Conservation (phyloP, 2,329 filamentous ascomycete genomes). For the Penicillium rolfsii region DNA sequence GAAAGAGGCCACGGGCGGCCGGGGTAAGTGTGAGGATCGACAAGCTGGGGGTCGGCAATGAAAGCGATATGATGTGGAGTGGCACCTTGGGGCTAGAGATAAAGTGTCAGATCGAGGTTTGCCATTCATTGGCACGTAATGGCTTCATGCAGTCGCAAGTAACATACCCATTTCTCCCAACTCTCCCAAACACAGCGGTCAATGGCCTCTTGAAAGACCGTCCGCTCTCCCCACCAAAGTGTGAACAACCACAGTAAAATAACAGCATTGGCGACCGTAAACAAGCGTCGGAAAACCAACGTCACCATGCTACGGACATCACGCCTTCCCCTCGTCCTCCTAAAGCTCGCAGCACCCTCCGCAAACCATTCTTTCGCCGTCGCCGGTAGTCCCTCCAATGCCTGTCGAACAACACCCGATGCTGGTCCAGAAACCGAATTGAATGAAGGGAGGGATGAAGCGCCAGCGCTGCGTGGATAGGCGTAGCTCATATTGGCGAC, state of each 20-base stretch:
- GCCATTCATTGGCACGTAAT: background rate
- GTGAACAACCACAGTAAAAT: conserved; percentile 74
- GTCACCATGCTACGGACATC: conserved; percentile 23
- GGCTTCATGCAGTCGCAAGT: background rate
- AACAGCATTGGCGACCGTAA: conserved; percentile 64
- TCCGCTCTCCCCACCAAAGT: conserved; percentile 83
- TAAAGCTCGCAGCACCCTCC: conserved; percentile 17
- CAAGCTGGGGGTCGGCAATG: conserved; percentile 87
- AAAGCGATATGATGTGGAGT: conserved; percentile 82
- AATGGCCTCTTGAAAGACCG: conserved; percentile 72
- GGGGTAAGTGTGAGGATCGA: conserved; percentile 93
- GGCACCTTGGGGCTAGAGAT: conserved; percentile 69
- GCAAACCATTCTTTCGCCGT: conserved; percentile 30
- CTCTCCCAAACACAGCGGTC: conserved; percentile 75
- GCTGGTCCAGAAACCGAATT: conserved; percentile 20
- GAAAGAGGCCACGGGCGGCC: conserved; percentile 76
- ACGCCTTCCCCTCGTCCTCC: conserved; percentile 15
- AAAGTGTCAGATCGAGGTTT: conserved; percentile 10
- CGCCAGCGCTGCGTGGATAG: conserved; percentile 34
- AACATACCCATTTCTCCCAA: conserved; percentile 89
- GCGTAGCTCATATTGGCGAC: conserved; percentile 41
- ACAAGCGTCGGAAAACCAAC: conserved; percentile 23
- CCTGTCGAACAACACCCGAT: conserved; percentile 15
- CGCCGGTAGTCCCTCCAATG: conserved; percentile 27
- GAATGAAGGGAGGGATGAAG: conserved; percentile 32